Base-by-base conservation (phyloP, 2,329 filamentous ascomycete genomes). In the Polychaeton citri region DNA sequence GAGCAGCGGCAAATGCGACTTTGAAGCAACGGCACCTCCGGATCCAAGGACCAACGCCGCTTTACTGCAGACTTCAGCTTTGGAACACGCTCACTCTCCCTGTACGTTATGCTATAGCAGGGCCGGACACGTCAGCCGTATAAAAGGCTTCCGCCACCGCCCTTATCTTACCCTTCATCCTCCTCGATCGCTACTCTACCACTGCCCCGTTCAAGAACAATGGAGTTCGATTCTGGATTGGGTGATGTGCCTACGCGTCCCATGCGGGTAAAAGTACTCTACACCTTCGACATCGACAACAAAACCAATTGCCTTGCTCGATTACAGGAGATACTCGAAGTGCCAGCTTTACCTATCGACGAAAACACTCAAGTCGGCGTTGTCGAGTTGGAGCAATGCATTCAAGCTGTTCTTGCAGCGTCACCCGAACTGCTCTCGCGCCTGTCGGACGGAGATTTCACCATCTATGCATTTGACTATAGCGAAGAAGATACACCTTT, bases 401-500 rank as follows among this genome's bases (percentile, higher is more conserved):
- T 95, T 32, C 78, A 88, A 56, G 83, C 87, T 38, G 79, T 98
- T 48, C 70, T 76, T 18, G 63, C 68, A 33, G 73, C 75, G 35
- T 96, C 90, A 55, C 90, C 90, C 24, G 90, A 98, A 62, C 71
- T 98, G 32, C 66, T 86, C 32, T 74, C 75, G 53, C 67, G 80
- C 66, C 55, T 79, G 41, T 69, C 80, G 62, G 63, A 74, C 59
- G 52, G 51, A 19, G 87, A 98, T 62, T 98, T 90, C 62, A 90
- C 86, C n/a, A 78, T 98, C 38, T 98, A 98, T 61, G 86, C 88
- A 19, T 84, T 85, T 64, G 90, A 98, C 59, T 96, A 88, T 59
- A 95, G 90, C 9, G 90, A 98, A 61, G 82, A 83, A 44, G 87
- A 95, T 53, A 84, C 79, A 13, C 90, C 92, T 36, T 70, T 96